Evolutionary conservation across 2,329 filamentous ascomycete genomes (phyloP), one percentile per base, ranked within the genome.

Genomic region (Pseudogymnoascus sp.): DNA sequence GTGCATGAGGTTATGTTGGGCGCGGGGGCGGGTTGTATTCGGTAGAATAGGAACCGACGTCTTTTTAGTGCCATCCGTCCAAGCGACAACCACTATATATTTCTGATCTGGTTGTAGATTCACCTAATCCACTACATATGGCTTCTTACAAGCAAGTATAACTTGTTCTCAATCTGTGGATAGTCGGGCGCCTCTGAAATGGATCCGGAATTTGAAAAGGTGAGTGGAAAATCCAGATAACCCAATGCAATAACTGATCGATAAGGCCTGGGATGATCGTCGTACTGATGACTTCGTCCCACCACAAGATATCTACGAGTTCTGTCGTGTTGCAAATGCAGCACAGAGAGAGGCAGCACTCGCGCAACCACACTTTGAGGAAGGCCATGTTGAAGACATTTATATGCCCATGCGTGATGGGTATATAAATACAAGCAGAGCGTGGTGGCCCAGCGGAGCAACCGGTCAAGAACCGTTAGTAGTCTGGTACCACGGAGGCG

Each of bases 401-500:
- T 38, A 8, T 5, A 38, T 38, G 8, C 37, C 37, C 37, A 38
- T 38, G 37, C 37, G 37, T 38, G 37, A 38, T 38, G 37, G 37
- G 37, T 38, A 38, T 38, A 38, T n/a, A 38, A 38, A 38, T 38
- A 38, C 37, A 38, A 38, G 37, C 6, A 38, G 37, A 38, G 37
- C n/a, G 14, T 38, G 37, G 37, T 38, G 37, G 37, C 37, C 37
- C 21, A 41, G 16, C 16, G 16, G 38, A 41, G 38, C 38, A 41
- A 41, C 38, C 8, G 38, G 38, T 6, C 16, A 41, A 41, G 38
- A 41, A 41, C 74, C 73, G 6, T 60, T 74, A 14, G 67, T 75
- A 26, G 72, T 76, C 11, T 68, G 71, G 63, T 74, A 69, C 29
- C 74, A 75, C 60, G 74, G 74, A 11, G 74, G 74, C 12, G 74